Evolutionary conservation across 1,139 yeast species (phyloP), one percentile per base, ranked within the genome.

Genomic region (Suhomyces maxii): DNA sequence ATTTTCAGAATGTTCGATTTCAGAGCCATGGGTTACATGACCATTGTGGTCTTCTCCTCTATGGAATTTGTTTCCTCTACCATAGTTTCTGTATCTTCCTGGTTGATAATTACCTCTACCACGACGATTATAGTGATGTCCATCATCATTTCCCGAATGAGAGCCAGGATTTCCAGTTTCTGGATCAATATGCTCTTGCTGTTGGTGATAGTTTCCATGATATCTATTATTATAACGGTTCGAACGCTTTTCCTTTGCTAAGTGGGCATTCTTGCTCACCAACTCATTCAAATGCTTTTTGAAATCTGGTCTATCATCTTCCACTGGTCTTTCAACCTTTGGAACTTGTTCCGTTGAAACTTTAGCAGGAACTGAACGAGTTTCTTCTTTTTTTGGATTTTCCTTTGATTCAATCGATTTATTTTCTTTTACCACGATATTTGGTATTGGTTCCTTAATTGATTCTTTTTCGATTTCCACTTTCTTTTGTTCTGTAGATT

Each of bases 251-350:
- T 45, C 53, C 32, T 48, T 50, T 26, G 49, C 42, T 25, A 46
- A 28, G 34, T 39, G 44, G 7, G 54, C 45, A 31, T 44, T 47
- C 40, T 49, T 59, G 40, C 53, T 58, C 9, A 61, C 66, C 40
- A 69, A 55, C 42, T 68, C 71, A 43, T 56, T 61, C 44, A 68
- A 60, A 42, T 65, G 66, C 51, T 67, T 63, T 45, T 65, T 68
- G 55, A 69, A 69, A 47, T 69, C 61, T 3, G 73, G 73, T 39
- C 73, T 55, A 26, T 61, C 65, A 7, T 53, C 58, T 8, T 53
- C 53, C 11, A 39, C n/a, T 6, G 40, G 39, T 26, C 33, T 38
- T 28, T 28, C 31, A 7, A 11, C 11, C 6, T 26, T n/a, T 6
- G 23, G 33, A 13, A 34, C 3, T 31, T 26, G 39, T 9, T 18